Base-by-base conservation (phyloP, 495 filamentous ascomycete genomes). In the Parachaetomium inaequale region DNA sequence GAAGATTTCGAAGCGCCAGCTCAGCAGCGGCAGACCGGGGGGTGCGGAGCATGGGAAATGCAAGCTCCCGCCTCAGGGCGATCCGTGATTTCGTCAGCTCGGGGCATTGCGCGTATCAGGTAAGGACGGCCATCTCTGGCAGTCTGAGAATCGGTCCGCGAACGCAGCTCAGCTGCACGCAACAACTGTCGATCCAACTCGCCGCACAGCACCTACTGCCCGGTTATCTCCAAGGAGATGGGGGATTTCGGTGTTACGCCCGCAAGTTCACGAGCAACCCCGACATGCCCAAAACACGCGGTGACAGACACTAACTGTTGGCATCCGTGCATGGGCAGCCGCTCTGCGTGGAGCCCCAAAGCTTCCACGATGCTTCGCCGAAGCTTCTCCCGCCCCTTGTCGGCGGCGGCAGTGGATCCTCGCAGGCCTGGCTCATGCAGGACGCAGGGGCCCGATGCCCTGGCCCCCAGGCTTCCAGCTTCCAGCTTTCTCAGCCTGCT, bases 311-410 rank as follows among this genome's bases (percentile, higher is more conserved):
- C 4, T 15, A 40, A 36, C 12, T 17, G 3, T 40, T 12, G 12
- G 36, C 36, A 40, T 40, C n/a, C n/a, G 36, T 12, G 12, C 12
- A 40, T 40, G 36, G 14, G 36, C 17, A 3, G 36, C 10, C 36
- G 12, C 46, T 23, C 23, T 49, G 50, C 50, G n/a, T 28, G 47
- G 42, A n/a, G 17, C 17, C 40, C 28, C 36, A 55, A 23, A 50
- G 42, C 63, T 65, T 65, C 63, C 63, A 65, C 28, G 51, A 51
- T 65, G 43, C 50, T 65, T 65, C 63, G 59, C 52, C 46, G 45
- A 57, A 61, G 58, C 63, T 65, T 65, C 63, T 65, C 57, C 58
- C 58, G 63, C 57, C 21, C 52, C 26, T 38, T 32, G 42, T 38
- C 55, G 31, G 42, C 42, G 34, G 32, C 32, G 19, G 31, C 32